These are phyloP conservation scores for Populus euphratica DNA, from an alignment of 345 rosid genomes.

Conservation along the genomic window DNA sequence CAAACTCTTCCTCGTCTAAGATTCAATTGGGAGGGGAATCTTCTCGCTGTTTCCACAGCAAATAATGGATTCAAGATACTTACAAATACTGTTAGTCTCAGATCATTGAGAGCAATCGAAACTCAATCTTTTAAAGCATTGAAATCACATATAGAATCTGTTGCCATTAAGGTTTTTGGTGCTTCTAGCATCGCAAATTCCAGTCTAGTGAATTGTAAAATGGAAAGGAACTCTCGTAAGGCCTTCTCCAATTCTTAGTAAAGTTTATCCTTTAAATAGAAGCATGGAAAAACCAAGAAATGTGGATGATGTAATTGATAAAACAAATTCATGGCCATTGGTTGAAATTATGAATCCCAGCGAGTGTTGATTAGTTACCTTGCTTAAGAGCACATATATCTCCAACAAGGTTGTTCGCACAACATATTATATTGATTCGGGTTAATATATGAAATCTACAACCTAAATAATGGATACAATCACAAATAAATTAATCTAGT, in stretches of 20 bases:
- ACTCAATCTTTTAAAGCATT: constrained; percentile 56
- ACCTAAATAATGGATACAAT: no score
- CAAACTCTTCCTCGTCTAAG: constrained; percentile 66
- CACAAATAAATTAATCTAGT: no score
- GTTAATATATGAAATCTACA: no score
- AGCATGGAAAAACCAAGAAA: constrained; percentile 71
- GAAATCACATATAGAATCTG: constrained; percentile 60
- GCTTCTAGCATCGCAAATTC: constrained; percentile 45
- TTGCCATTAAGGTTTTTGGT: constrained; percentile 60
- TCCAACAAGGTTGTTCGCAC: constrained; percentile 61
- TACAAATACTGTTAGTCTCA: constrained; percentile 61
- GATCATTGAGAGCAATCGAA: constrained; percentile 56
- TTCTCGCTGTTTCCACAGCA: constrained; percentile 80
- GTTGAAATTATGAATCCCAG: constrained; percentile 62
- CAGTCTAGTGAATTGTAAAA: constrained; percentile 60
- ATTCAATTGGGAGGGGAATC: constrained; percentile 78
- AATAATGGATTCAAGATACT: constrained; percentile 91
- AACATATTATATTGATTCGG: no score
- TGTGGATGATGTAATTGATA: constrained; percentile 62
- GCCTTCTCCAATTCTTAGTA: constrained; percentile 69
- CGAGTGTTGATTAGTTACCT: constrained; percentile 63
- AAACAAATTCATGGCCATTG: constrained; percentile 73
- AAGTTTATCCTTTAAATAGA: constrained; percentile 73
- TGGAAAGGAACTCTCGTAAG: constrained; percentile 79
- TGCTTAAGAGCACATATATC: constrained; percentile 67